A percentile compares a stretch with the other conserved stretches of the same genome.
These are phyloP conservation scores for Aspergillus fischeri DNA, from an alignment of 2,329 filamentous ascomycete genomes.

Conservation along the genomic window DNA sequence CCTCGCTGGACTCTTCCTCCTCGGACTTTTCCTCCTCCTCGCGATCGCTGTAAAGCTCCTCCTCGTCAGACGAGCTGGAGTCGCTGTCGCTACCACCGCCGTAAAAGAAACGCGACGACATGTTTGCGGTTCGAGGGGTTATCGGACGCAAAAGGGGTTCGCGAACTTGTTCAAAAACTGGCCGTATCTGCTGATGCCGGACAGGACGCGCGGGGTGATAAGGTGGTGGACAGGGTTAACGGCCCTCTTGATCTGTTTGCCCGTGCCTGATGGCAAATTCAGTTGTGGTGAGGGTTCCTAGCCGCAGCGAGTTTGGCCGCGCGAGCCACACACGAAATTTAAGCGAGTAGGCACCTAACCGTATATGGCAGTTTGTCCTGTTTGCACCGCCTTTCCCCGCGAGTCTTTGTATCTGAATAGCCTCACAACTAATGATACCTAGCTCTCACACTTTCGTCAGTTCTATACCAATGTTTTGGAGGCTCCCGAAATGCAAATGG, in stretches of 20 bases:
- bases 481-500: not conserved
- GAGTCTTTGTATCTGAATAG: not conserved
- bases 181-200: conserved; percentile 16
- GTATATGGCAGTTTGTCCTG: conserved; percentile 23
- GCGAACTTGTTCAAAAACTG: conserved; percentile 16
- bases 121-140: conserved; percentile 45
- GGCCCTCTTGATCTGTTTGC: conserved; percentile 10
- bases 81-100: conserved; percentile 94
- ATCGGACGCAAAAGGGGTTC: conserved; percentile 13
- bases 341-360: conserved; percentile 41
- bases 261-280: conserved; percentile 22
- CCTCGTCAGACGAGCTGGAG: conserved; percentile 87
- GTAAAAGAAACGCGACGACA: conserved; percentile 99
- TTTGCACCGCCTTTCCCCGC: conserved; percentile 4
- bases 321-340: conserved; percentile 43
- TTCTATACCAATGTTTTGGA: not conserved
- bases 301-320: conserved; percentile 23
- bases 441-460: not conserved
- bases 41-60: conserved; percentile 83
- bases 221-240: conserved; percentile 5
- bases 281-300: conserved; percentile 23
- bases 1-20: conserved; percentile 52
- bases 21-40: conserved; percentile 61
- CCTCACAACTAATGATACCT: not conserved
- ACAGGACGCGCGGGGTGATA: conserved; percentile 9